These are phyloP conservation scores for Vitis vinifera DNA, from an alignment of 164 flowering plant species.

Conservation along the genomic window DNA sequence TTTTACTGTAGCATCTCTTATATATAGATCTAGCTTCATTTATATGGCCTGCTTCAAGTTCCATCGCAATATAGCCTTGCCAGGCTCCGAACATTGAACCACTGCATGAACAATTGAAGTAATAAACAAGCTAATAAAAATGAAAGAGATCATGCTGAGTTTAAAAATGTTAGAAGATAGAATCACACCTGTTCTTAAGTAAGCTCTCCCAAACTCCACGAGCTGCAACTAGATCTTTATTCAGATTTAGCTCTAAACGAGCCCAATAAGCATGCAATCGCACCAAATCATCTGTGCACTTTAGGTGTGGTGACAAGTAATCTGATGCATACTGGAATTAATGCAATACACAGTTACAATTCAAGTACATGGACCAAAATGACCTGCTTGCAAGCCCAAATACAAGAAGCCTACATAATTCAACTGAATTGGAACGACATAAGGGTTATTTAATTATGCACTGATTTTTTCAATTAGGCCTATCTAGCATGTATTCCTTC, in stretches of 20 bases:
- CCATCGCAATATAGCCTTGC: conserved; percentile 83
- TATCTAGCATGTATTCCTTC: no score
- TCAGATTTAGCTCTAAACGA: conserved; percentile 61
- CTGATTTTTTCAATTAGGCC: no score
- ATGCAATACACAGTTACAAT: background rate
- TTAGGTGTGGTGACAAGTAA: conserved; percentile 67
- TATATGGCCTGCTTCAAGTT: conserved; percentile 61
- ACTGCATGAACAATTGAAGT: conserved; percentile 31
- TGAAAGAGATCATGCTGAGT: background rate
- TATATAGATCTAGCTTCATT: conserved; percentile 83
- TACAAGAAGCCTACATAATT: no score
- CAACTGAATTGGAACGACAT: no score
- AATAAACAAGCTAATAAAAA: background rate
- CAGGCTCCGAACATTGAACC: conserved; percentile 80
- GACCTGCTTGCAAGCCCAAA: no score
- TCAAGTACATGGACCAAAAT: background rate
- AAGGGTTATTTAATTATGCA: no score
- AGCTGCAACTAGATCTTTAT: conserved; percentile 73
- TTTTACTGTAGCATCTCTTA: conserved; percentile 84
- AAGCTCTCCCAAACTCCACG: conserved; percentile 97
- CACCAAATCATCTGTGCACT: conserved; percentile 55
- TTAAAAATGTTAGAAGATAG: conserved; percentile 2
- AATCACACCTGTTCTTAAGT: conserved; percentile 66
- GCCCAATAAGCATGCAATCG: conserved; percentile 86
- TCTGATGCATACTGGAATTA: conserved; percentile 72